A percentile compares a stretch with the other conserved stretches of the same genome.
Evolutionary conservation across 768 basidiomycete genomes (phyloP).

Genomic region (Leccinum subtestaceum): DNA sequence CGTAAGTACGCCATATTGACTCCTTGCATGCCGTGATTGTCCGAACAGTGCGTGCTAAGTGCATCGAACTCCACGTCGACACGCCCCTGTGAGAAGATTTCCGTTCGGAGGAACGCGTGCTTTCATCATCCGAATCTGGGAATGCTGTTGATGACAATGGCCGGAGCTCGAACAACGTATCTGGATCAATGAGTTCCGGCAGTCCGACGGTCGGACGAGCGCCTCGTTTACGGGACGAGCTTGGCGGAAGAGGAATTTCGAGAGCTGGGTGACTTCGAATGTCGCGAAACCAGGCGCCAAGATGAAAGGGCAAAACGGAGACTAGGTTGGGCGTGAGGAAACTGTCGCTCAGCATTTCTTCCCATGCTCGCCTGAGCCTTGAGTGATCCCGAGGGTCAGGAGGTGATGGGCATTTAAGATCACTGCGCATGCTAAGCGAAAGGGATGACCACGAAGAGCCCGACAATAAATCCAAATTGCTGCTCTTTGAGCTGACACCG

Average conservation of each 20-base stretch:
- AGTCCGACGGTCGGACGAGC: conserved; percentile 16
- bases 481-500: conserved; percentile 13
- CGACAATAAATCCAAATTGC: conserved; percentile 11
- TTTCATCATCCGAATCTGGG: conserved; percentile 30
- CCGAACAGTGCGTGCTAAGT: conserved; percentile 57
- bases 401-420: conserved; percentile 14
- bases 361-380: conserved; percentile 61
- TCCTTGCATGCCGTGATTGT: conserved; percentile 65
- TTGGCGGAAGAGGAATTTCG: conserved; percentile 55
- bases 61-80: conserved; percentile 56
- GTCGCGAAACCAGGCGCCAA: conserved; percentile 54
- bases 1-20: conserved; percentile 64
- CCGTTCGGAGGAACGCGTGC: conserved; percentile 7
- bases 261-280: conserved; percentile 48
- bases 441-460: conserved; percentile 22
- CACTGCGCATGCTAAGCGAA: conserved; percentile 17
- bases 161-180: conserved; percentile 33
- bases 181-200: conserved; percentile 27
- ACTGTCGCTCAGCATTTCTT: conserved; percentile 57
- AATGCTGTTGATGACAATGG: conserved; percentile 20
- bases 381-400: conserved; percentile 60
- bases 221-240: conserved; percentile 33
- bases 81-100: conserved; percentile 31
- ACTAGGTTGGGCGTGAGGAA: conserved; percentile 55
- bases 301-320: conserved; percentile 65